Evolutionary conservation across 129 eudicot species (phyloP), one percentile per base, ranked within the genome.

Genomic region (Calendula officinalis): DNA sequence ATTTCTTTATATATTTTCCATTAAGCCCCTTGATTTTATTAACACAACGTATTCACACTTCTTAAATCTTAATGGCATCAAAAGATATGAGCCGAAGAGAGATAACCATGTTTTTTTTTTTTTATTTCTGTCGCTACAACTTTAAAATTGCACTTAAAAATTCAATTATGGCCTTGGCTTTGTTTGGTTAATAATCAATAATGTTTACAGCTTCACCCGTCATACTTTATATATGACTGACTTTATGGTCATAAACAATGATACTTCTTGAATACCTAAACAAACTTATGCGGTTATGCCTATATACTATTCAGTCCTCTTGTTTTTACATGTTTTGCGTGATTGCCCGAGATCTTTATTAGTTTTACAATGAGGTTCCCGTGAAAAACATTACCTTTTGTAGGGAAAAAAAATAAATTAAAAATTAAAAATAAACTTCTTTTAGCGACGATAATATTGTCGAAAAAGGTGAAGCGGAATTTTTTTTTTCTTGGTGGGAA

Each of bases 221-320:
- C 38, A 53, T 35, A 54, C 59, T 44, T 63, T 60, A 33, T 43
- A 63, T 54, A 44, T 43, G 71, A 64, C 77, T 72, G n/a, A n/a
- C n/a, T n/a, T 72, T 72, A 72, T 72, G 71, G 77, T 72, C 71
- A 54, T 63, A 72, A 72, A 72, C 60, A 72, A 72, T 72, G 49
- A 72, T 72, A 72, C 77, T 72, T 63, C 59, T 61, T 71, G 76
- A 71, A 71, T 71, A 69, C 74, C 74, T 57, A n/a, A n/a, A n/a
- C n/a, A 69, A 71, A 61, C 62, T 71, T 72, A 54, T 54, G 59
- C 65, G 64, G n/a, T n/a, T n/a, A n/a, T n/a, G n/a, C n/a, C n/a
- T 53, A 72, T 62, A 62, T 72, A 72, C 69, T 71, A 72, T 72
- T 72, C 17, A 72, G 71, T 44, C 77, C 64, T 64, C 44, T 72